These are phyloP conservation scores for Cavenderia fasciculata DNA, from an alignment of 78 protist genomes.

Conservation along the genomic window DNA sequence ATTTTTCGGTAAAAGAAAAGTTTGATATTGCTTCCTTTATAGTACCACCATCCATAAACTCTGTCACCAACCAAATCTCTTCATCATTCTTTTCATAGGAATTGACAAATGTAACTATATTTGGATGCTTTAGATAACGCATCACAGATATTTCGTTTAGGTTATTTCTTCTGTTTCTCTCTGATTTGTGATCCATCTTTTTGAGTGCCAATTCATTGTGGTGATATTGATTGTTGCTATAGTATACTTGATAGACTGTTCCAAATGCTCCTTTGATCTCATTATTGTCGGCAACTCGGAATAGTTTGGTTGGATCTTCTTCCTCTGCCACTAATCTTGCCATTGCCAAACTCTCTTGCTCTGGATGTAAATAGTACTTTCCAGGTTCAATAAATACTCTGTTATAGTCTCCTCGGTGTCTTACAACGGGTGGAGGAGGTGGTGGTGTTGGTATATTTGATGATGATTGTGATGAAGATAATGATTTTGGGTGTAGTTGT, in stretches of 20 bases:
- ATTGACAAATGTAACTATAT: constrained; percentile 61
- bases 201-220: constrained; percentile 36
- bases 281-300: constrained; percentile 5
- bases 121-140: constrained; percentile 64
- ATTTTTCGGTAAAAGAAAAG: constrained; percentile 66
- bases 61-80: constrained; percentile 76
- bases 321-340: constrained; percentile 34
- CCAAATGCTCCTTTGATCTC: constrained; percentile 67
- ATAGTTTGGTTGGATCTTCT: constrained; percentile 65
- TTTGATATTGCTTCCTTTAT: constrained; percentile 60
- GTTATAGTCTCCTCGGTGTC: constrained; percentile 38
- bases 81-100: constrained; percentile 73
- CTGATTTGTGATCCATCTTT: constrained; percentile 63
- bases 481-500: neutral
- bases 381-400: constrained; percentile 76
- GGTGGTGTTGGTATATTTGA: neutral
- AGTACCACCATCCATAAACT: constrained; percentile 75
- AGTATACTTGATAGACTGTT: constrained; percentile 45
- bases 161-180: constrained; percentile 55
- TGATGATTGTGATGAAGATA: neutral
- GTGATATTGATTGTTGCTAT: neutral
- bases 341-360: constrained; percentile 39
- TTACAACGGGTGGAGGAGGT: neutral
- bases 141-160: constrained; percentile 58
- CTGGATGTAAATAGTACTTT: constrained; percentile 49